Base-by-base conservation (phyloP, 2,329 filamentous ascomycete species). In the Cladophialophora immunda region DNA sequence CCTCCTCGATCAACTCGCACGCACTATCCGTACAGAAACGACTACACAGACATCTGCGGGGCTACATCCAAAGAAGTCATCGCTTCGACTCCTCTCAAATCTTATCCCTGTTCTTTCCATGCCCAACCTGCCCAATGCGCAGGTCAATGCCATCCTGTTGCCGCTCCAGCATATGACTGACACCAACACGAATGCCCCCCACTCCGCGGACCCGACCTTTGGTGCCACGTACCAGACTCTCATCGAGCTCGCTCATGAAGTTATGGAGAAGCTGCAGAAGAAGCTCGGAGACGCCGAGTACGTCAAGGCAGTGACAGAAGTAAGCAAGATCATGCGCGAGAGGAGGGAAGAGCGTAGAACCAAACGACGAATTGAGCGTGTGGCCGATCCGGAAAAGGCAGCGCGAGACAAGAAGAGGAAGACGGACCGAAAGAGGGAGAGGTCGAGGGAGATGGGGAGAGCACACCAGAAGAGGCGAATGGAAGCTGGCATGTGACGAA, bases 311-410 rank as follows among this genome's bases (percentile, higher is more conserved):
- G 83, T 98, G 75, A 79, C 92, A 45, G 85, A 86, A 47, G 92
- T 96, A 6, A 88, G 92, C 67, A 89, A 91, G 60, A 86, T 85
- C 17, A 89, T 95, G n/a, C 87, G 86, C 75, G 85, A 86, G 70
- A 88, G 90, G 74, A 85, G 95, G 71, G 88, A 92, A 76, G 87
- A 89, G 74, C 84, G 96, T 70, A 88, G 90, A 62, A 87, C 85
- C 70, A 99, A 99, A 86, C 87, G 95, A 74, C 92, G 92, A 80
- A 92, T 98, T 70, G 94, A 96, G 76, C 92, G 92, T 11, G 89
- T 99, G 27, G 86, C 86, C 58, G 87, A 91, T 75, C 95, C 95
- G 1, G 94, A 95, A 80, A 90, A 85, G 76, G 89, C 89, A 73
- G 92, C 89, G 30, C 84, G 86, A 75, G 89, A 91, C 73, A 97